Evolutionary conservation across 192 early-diverging fungal genomes (phyloP), one percentile per base, ranked within the genome.

Genomic region (Podila horticola): DNA sequence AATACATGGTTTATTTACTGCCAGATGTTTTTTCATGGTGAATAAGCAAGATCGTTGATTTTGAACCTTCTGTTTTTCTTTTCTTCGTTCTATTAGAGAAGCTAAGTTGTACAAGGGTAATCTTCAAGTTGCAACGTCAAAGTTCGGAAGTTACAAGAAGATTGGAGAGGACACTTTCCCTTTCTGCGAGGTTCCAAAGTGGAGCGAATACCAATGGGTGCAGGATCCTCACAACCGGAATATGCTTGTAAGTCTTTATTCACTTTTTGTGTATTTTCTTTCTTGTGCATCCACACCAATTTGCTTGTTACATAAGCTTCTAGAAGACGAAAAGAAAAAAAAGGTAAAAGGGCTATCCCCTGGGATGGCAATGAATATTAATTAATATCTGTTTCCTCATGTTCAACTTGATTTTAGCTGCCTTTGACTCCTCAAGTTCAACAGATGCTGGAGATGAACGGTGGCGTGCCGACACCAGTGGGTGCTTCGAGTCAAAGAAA

Each of bases 151-250:
- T 67, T 72, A 88, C 69, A 84, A 82, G 62, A 82, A 87, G 20
- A 84, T 93, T 24, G 92, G 92, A 24, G 90, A 91, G 45, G 86
- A 87, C 22, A 84, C 81, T 0, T 74, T 84, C 28, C 63, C 58
- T 0, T 87, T 83, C 52, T 36, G 51, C 19, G 86, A 87, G 17
- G 59, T 69, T 48, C 86, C 86, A 13, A 84, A 87, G 50, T 79
- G 76, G 76, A 79, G 70, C 10, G 76, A 79, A 31, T 64, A 51
- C 36, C 69, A 79, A 19, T 79, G 76, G 76, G 58, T 62, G 2
- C 61, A 51, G 48, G 76, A 79, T 36, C 64, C 66, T 5, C 61
- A 69, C 13, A 57, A 65, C 41, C 34, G 57, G 13, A 66, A 60
- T n/a, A 15, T 52, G 12, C 62, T 79, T 66, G 76, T 79, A 79